A percentile compares a stretch with the other conserved stretches of the same genome.
These are phyloP conservation scores for Phialophora expanda DNA, from an alignment of 2,329 filamentous ascomycete genomes.

Conservation along the genomic window DNA sequence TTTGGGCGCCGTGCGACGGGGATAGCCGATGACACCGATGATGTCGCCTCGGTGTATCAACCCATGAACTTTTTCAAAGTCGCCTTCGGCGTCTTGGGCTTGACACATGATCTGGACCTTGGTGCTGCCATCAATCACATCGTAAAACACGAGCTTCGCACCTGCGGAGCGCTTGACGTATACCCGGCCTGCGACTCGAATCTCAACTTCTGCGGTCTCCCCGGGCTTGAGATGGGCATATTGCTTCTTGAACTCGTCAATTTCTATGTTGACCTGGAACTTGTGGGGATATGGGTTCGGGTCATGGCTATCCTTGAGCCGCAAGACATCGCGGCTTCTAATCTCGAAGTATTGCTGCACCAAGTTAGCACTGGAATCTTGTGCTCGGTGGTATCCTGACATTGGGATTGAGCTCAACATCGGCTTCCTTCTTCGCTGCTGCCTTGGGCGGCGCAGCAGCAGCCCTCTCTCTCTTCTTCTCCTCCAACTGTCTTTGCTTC, in stretches of 20 bases:
- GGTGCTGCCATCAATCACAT: constrained; percentile 74
- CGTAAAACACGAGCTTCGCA: constrained; percentile 89
- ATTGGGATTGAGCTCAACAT: constrained; percentile 75
- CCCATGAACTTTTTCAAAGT: constrained; percentile 88
- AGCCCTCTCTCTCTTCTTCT: constrained; percentile 83
- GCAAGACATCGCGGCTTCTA: constrained; percentile 79
- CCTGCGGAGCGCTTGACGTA: constrained; percentile 85
- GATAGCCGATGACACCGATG: constrained; percentile 83
- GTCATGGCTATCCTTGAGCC: constrained; percentile 72
- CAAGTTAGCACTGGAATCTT: not conserved
- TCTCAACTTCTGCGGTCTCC: constrained; percentile 74
- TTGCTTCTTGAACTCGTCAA: constrained; percentile 77
- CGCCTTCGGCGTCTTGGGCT: constrained; percentile 73
- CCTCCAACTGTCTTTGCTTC: constrained; percentile 86
- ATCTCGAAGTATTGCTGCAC: constrained; percentile 92
- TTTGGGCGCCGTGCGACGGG: constrained; percentile 86
- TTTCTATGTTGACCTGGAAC: constrained; percentile 84
- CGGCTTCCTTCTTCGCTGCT: constrained; percentile 68
- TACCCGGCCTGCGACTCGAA: constrained; percentile 82
- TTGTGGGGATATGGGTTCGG: constrained; percentile 92
- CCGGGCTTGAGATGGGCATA: constrained; percentile 83
- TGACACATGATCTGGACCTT: constrained; percentile 94
- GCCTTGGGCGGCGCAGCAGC: constrained; percentile 64
- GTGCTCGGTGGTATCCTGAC: constrained; percentile 52
- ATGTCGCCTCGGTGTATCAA: constrained; percentile 89